Conservation (phyloP, 2,329 filamentous ascomycete genomes). For the Nemania sp. region DNA sequence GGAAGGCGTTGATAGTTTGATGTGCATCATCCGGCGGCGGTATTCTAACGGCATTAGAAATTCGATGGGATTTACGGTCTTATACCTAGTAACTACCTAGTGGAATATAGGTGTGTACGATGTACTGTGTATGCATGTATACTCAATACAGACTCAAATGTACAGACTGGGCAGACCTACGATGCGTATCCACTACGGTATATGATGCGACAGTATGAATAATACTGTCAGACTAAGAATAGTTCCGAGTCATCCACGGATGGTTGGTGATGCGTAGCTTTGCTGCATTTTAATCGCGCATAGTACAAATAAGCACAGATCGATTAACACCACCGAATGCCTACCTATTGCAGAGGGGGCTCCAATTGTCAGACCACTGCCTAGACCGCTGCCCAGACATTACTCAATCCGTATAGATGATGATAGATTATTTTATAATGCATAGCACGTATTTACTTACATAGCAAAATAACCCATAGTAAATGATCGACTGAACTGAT, state of each 20-base stretch:
- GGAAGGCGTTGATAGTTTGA: conserved; percentile 8
- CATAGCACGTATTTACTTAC: no score
- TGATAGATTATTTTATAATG: neutral
- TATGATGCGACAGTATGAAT: conserved; percentile 16
- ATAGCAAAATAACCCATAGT: no score
- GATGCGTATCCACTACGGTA: conserved; percentile 23
- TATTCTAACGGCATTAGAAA: conserved; percentile 12
- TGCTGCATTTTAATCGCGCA: conserved; percentile 40
- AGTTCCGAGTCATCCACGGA: conserved; percentile 18
- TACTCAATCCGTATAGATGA: neutral
- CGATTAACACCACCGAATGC: no score
- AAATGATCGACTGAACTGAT: no score
- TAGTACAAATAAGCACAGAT: conserved; percentile 18
- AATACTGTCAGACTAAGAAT: conserved; percentile 22
- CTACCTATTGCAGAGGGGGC: no score
- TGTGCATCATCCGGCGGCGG: conserved; percentile 30
- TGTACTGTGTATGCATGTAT: no score
- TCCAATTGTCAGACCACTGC: neutral
- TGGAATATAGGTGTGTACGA: neutral
- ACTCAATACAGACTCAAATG: no score
- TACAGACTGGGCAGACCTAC: neutral
- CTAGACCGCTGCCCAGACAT: neutral
- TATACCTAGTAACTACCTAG: no score
- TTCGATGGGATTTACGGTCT: conserved; percentile 4
- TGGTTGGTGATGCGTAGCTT: conserved; percentile 14